Conservation (phyloP, 768 basidiomycete genomes). For the Naganishia friedmannii region DNA sequence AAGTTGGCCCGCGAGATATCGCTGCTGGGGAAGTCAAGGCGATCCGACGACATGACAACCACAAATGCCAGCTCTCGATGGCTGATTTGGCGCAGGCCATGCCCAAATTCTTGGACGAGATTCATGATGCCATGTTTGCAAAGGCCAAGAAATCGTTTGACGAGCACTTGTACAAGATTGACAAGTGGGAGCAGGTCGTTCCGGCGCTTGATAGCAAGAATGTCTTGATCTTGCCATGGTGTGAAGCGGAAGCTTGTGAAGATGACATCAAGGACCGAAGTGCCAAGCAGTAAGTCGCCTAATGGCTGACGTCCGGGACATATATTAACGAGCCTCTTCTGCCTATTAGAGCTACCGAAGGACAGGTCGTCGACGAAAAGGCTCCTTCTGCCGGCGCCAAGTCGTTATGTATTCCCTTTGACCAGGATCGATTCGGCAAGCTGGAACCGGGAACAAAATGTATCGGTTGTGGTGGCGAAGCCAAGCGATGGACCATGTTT, state of each 20-base stretch:
- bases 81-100: slow-evolving; percentile 58
- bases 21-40: slow-evolving; percentile 69
- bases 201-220: slow-evolving; percentile 85
- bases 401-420: slow-evolving; percentile 91
- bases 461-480: slow-evolving; percentile 77
- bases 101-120: slow-evolving; percentile 69
- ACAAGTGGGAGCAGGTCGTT: slow-evolving; percentile 87
- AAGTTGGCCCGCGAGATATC: slow-evolving; percentile 91
- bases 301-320: slow-evolving; percentile 33
- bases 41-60: slow-evolving; percentile 77
- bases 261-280: slow-evolving; percentile 97
- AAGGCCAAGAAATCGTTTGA: slow-evolving; percentile 73
- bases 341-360: slow-evolving; percentile 59
- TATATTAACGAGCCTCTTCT: slow-evolving; percentile 27
- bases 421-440: slow-evolving; percentile 74
- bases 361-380: slow-evolving; percentile 80
- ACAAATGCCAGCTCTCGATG: slow-evolving; percentile 61
- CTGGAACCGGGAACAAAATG: slow-evolving; percentile 86
- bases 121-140: slow-evolving; percentile 83
- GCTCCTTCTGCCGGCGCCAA: slow-evolving; percentile 98
- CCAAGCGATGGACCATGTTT: slow-evolving; percentile 96
- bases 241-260: slow-evolving; percentile 86
- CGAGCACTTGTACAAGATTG: slow-evolving; percentile 67
- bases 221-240: slow-evolving; percentile 90
- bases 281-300: slow-evolving; percentile 66